Base-by-base conservation (phyloP, 345 rosid genomes). In the Hirschfeldia incana region DNA sequence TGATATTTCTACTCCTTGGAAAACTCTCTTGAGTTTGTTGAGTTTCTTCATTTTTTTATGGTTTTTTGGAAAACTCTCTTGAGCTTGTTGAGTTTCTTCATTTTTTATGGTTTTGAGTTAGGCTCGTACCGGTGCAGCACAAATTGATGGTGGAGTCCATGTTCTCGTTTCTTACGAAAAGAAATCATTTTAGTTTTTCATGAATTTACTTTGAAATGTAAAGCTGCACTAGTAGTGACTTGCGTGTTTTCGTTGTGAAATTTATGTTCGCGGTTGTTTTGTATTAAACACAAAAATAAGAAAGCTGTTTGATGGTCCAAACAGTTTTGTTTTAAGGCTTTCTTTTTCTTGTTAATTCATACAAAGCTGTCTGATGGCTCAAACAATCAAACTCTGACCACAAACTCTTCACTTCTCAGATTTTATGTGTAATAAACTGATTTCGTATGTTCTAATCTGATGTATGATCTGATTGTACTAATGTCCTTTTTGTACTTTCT, bases 41-140 rank as follows among this genome's bases (percentile, higher is more conserved):
- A 21, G 21, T 21, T 21, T 21, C 21, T 21, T 21, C 21, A 21
- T 21, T 21, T 21, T 21, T 21, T 21, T 21, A 21, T 21, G 21
- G 21, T 21, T 21, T 21, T 21, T 21, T 21, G 21, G 21, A 21
- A 21, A 61, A 27, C 59, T 74, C 36, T 44, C 2, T 11, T 26
- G 17, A 53, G 27, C 71, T 73, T 65, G 27, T 1, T 3, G 4
- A 68, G 6, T 51, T 51, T 53, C 4, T 12, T 16, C 55, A 16
- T 72, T 27, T 21, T 29, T 29, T 37, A 26, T 42, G 53, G 73
- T 62, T 58, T 55, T 59, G 60, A 34, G 26, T 21, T 12, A 94
- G 98, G 93, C 88, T 27, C 87, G 97, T 33, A 88, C 97, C 0
- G 93, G 97, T 61, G 98, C 98, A 21, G 98, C 98, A 21, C 96